phyloP scores from a whole-genome alignment of 306 rosid species.

The Nissolia schottii region DNA sequence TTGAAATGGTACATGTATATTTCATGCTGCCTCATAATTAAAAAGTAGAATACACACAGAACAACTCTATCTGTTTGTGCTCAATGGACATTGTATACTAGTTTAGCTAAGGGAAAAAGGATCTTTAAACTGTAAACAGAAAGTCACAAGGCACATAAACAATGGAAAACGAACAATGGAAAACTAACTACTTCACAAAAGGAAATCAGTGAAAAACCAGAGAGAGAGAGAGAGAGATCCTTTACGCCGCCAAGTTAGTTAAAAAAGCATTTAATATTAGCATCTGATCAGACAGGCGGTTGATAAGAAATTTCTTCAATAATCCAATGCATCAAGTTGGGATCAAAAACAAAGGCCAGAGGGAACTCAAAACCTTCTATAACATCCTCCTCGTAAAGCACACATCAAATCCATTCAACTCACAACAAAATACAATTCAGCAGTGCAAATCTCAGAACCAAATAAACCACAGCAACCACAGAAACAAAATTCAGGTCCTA shows the following conservation, averaged over 20 bases:
- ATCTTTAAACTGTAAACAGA: conserved; percentile 15
- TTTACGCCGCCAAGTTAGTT: not conserved
- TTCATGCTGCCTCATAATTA: conserved; percentile 6
- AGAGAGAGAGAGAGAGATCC: not conserved
- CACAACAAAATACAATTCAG: not conserved
- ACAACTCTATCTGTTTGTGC: conserved; percentile 4
- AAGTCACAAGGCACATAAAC: conserved; percentile 5
- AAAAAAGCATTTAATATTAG: not conserved
- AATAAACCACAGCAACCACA: not conserved
- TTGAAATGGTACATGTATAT: conserved; percentile 10
- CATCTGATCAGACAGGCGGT: conserved; percentile 12
- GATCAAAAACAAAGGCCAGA: not conserved
- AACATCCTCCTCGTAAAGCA: conserved; percentile 6
- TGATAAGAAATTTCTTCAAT: not conserved
- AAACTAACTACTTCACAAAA: not conserved
- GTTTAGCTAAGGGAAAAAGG: not conserved
- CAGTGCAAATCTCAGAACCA: conserved; percentile 1
- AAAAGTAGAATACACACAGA: conserved; percentile 2
- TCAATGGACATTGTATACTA: not conserved
- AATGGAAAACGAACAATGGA: not conserved
- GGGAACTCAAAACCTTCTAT: not conserved
- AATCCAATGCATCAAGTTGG: conserved; percentile 22
- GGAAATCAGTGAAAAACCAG: not conserved
- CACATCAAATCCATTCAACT: no score
- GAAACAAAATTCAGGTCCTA: conserved; percentile 23